A percentile compares a stretch with the other conserved stretches of the same genome.
Evolutionary conservation across 2,329 filamentous ascomycete species (phyloP).

Genomic region (Aureobasidium vineae): DNA sequence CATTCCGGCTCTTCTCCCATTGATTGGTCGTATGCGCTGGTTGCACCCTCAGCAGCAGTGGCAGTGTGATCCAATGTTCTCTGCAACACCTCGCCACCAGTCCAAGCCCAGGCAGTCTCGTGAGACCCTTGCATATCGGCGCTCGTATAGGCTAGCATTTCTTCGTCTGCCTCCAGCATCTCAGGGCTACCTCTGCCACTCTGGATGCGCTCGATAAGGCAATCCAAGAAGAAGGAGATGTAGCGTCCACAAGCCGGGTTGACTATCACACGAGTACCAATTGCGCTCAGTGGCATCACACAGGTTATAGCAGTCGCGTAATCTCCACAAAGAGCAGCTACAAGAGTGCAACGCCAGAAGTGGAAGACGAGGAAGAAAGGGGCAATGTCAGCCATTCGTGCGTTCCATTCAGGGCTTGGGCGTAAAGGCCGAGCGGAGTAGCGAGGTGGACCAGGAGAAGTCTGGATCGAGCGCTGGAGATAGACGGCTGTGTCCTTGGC

Average conservation of each 20-base stretch:
- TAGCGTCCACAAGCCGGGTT: slow-evolving; percentile 79
- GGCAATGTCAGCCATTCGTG: slow-evolving; percentile 63
- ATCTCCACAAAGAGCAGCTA: slow-evolving; percentile 72
- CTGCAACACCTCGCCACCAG: slow-evolving; percentile 46
- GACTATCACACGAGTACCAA: slow-evolving; percentile 69
- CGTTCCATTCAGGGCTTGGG: slow-evolving; percentile 49
- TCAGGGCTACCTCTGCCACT: slow-evolving; percentile 42
- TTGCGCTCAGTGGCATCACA: slow-evolving; percentile 66
- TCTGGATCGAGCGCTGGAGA: slow-evolving; percentile 63
- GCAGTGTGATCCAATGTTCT: slow-evolving; percentile 28
- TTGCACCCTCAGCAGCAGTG: slow-evolving; percentile 24
- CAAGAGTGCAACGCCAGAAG: slow-evolving; percentile 80
- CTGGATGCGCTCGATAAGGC: slow-evolving; percentile 58
- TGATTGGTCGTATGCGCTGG: slow-evolving; percentile 12
- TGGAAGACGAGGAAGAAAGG: slow-evolving; percentile 77
- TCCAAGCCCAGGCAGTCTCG: slow-evolving; percentile 81
- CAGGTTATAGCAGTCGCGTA: slow-evolving; percentile 71
- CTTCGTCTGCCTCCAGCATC: slow-evolving; percentile 68
- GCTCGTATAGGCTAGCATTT: slow-evolving; percentile 81
- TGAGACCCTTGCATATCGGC: slow-evolving; percentile 80
- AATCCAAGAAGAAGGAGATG: slow-evolving; percentile 74
- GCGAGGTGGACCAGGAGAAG: slow-evolving; percentile 36
- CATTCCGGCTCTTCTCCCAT: slow-evolving; percentile 59
- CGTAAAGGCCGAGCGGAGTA: slow-evolving; percentile 27
- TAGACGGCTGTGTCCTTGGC: slow-evolving; percentile 77